Base-by-base conservation (phyloP, 768 basidiomycete genomes). In the Serendipita vermifera region DNA sequence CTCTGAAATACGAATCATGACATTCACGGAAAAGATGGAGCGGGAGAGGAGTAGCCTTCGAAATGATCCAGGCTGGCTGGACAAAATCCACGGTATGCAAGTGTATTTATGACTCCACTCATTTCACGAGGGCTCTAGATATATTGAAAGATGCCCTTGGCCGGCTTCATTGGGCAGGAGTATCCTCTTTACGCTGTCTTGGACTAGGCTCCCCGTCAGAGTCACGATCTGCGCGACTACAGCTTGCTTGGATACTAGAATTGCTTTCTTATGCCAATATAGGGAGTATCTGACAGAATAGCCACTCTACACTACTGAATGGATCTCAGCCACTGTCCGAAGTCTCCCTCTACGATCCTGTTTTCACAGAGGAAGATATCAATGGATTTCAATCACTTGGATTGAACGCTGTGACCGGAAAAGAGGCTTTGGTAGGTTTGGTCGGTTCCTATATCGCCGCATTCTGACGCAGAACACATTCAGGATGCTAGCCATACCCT, bases 141-240 rank as follows among this genome's bases (percentile, higher is more conserved):
- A 51, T 31, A 15, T 26, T 51, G 5, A 15, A 51, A 51, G 9
- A 26, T 51, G 46, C 46, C 31, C 4, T 51, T 15, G 29, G 32
- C 7, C 15, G 20, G 6, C 20, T n/a, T 9, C 5, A 26, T 22
- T 51, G 46, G 46, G 20, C 17, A n/a, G 29, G 32, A 31, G n/a
- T 7, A 51, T 7, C 46, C 4, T 11, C 20, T 15, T 7, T 51
- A 5, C n/a, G 17, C 22, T 51, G 46, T 31, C 31, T 51, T 15
- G 46, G 46, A 5, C 46, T 51, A 15, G 46, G 46, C 24, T 51
- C 46, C 27, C 46, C 46, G 7, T 51, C 46, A 15, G 46, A 22
- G 22, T 51, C 46, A 7, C 46, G 46, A 9, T 20, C 46, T 7
- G 17, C 46, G 22, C 5, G 46, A n/a, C 6, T 51, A 7, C 46